Conservation (phyloP, 768 basidiomycete species). For the Dictyophora rubrovolvata region DNA sequence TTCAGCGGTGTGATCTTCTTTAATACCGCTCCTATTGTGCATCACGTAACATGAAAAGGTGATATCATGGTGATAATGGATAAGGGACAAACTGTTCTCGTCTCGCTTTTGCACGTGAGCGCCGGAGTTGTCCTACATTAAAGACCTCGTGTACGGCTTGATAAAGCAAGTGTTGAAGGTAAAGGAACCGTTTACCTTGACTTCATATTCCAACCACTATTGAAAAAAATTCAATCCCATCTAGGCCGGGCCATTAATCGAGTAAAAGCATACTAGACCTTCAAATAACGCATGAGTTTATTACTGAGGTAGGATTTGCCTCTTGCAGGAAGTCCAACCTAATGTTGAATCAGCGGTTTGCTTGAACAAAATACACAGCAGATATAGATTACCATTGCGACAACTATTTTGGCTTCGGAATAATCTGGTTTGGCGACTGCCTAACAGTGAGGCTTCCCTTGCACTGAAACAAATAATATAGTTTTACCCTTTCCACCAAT, state of each 20-base stretch:
- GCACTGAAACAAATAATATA: neutral
- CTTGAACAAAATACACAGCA: neutral
- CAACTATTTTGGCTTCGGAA: slow-evolving; percentile 95
- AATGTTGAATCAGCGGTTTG: neutral
- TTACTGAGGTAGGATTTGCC: slow-evolving; percentile 99
- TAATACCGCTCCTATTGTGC: slow-evolving; percentile 55
- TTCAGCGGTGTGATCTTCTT: slow-evolving; percentile 81
- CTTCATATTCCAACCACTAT: slow-evolving; percentile 97
- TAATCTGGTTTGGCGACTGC: slow-evolving; percentile 94
- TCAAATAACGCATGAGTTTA: slow-evolving; percentile 92
- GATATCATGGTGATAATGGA: neutral
- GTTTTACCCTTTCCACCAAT: slow-evolving; percentile 76
- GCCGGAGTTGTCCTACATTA: slow-evolving; percentile 91
- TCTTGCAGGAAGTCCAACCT: slow-evolving; percentile 96
- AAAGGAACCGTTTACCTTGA: slow-evolving; percentile 47
- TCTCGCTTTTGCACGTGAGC: slow-evolving; percentile 72
- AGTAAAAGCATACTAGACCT: slow-evolving; percentile 43
- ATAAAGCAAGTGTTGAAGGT: neutral
- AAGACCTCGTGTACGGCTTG: slow-evolving; percentile 54
- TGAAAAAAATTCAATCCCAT: slow-evolving; percentile 1
- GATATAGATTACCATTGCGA: slow-evolving; percentile 69
- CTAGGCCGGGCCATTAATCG: slow-evolving; percentile 10
- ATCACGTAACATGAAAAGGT: neutral
- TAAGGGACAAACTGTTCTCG: slow-evolving; percentile 50
- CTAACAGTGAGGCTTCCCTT: neutral